A percentile compares a stretch with the other conserved stretches of the same genome.
These are phyloP conservation scores for Colletotrichum graminicola DNA, from an alignment of 2,329 filamentous ascomycete genomes.

Conservation along the genomic window DNA sequence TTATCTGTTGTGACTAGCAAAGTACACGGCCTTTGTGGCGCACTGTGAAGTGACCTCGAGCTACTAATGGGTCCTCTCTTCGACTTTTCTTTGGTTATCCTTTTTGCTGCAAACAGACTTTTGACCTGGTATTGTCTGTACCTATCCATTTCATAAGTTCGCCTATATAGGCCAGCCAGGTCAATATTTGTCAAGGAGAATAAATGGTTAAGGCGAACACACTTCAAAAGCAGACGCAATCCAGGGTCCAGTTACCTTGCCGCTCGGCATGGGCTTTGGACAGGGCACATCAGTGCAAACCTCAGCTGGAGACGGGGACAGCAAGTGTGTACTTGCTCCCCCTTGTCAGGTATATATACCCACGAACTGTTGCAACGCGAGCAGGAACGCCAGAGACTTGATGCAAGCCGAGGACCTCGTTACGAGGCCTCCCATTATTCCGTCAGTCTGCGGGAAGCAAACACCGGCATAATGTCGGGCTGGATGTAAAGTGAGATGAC, in stretches of 20 bases:
- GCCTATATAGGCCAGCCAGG: neutral
- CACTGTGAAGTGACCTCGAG: too few relatives aligned
- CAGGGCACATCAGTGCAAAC: conserved; percentile 2
- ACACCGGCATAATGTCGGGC: neutral
- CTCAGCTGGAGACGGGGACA: neutral
- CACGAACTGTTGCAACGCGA: neutral
- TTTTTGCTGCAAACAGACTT: too few relatives aligned
- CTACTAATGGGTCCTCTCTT: too few relatives aligned
- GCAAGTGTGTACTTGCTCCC: neutral
- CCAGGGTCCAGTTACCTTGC: conserved; percentile 10
- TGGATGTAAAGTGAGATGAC: neutral
- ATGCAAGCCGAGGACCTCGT: neutral
- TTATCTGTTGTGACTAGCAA: neutral
- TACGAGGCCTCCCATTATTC: neutral
- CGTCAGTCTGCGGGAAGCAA: neutral
- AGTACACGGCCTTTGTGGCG: neutral
- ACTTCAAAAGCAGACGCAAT: conserved; percentile 1
- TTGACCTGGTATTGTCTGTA: too few relatives aligned
- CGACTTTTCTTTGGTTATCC: too few relatives aligned
- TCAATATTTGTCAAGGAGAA: neutral
- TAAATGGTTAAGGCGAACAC: neutral
- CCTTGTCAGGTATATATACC: neutral
- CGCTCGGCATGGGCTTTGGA: neutral
- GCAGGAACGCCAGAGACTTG: neutral
- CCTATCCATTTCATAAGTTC: neutral